A percentile compares a stretch with the other conserved stretches of the same genome.
Evolutionary conservation across 176 grass and related monocot species (phyloP).

Genomic region (Bromus sterilis): DNA sequence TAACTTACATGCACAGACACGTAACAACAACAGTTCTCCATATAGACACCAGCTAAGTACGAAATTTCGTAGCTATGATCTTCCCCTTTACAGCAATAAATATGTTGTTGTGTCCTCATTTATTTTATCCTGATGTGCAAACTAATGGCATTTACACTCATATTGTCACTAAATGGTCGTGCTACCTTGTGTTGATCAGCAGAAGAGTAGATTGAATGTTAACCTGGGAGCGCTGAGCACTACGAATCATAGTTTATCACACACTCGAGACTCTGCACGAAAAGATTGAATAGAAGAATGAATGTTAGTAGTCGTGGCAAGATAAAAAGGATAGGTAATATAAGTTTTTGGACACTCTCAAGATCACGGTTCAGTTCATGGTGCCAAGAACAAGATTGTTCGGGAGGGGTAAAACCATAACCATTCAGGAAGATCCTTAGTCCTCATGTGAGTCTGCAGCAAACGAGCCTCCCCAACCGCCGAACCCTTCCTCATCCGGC

Average conservation of each 20-base stretch:
- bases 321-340: background rate
- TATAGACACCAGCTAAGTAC: background rate
- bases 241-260: slow-evolving; percentile 51
- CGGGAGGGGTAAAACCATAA: slow-evolving; percentile 48
- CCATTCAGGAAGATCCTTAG: slow-evolving; percentile 82
- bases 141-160: slow-evolving; percentile 19
- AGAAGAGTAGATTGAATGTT: background rate
- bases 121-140: background rate
- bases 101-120: background rate
- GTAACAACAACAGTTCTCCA: background rate
- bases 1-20: background rate
- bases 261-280: slow-evolving; percentile 65
- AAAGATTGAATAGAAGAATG: background rate
- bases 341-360: background rate
- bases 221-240: slow-evolving; percentile 5
- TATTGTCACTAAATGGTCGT: background rate
- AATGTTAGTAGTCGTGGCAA: background rate
- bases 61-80: background rate
- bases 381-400: background rate
- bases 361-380: slow-evolving; percentile 13
- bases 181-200: slow-evolving; percentile 1
- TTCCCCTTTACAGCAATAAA: background rate
- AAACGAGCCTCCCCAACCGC: too few species aligned
- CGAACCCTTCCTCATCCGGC: too few species aligned
- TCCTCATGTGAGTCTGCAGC: slow-evolving; percentile 93